These are phyloP conservation scores for Haplographium delicatum DNA, from an alignment of 495 filamentous ascomycete species.

Conservation along the genomic window DNA sequence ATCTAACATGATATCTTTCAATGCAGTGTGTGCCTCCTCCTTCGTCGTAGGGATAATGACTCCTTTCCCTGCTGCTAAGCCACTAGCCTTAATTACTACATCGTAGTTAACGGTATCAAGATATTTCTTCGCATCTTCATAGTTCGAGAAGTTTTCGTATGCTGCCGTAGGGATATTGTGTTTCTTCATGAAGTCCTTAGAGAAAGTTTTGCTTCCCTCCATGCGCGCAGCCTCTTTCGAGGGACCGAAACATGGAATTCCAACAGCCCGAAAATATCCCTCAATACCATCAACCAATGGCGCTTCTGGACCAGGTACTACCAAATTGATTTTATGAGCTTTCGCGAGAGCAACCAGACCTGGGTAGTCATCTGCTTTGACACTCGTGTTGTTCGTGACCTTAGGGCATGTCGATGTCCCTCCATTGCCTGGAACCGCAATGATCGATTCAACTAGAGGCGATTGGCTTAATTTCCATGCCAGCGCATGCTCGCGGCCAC, in stretches of 20 bases:
- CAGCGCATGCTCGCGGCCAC: constrained; percentile 89
- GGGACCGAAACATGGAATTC: constrained; percentile 83
- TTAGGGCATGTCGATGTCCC: constrained; percentile 73
- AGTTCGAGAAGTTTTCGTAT: constrained; percentile 83
- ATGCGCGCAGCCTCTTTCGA: constrained; percentile 79
- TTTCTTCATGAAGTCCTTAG: constrained; percentile 96
- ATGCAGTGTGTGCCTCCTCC: constrained; percentile 73
- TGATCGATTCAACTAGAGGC: constrained; percentile 56
- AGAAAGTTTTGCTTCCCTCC: constrained; percentile 95
- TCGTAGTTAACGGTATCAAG: constrained; percentile 67
- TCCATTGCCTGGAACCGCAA: constrained; percentile 77
- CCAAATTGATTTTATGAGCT: constrained; percentile 69
- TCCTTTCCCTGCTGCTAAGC: constrained; percentile 74
- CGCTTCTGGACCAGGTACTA: constrained; percentile 87
- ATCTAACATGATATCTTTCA: constrained; percentile 85
- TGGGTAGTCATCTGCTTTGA: constrained; percentile 70
- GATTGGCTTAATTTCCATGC: constrained; percentile 93
- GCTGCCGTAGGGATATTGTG: constrained; percentile 85
- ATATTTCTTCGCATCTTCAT: constrained; percentile 70
- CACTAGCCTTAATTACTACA: constrained; percentile 75
- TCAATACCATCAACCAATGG: constrained; percentile 91
- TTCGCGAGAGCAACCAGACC: constrained; percentile 67
- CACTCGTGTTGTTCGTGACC: constrained; percentile 60
- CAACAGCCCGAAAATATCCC: constrained; percentile 71
- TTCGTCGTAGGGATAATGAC: constrained; percentile 71